phyloP scores from a whole-genome alignment of 352 stramenopile genomes.

The Pythium volutum region DNA sequence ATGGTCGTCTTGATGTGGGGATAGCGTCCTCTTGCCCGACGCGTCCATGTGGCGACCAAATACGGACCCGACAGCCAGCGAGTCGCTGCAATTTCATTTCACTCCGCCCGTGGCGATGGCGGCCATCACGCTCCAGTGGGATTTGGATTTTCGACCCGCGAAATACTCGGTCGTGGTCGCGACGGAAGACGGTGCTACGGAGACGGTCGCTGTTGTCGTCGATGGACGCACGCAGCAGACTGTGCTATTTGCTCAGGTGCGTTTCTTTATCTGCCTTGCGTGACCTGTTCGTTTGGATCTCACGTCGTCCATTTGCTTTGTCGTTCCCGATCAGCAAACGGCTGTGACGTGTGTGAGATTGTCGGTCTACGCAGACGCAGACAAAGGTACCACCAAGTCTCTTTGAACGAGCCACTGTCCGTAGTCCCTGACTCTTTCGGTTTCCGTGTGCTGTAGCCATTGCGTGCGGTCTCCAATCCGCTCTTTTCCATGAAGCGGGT shows the following conservation, averaged over 20 bases:
- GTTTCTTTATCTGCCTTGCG: not conserved
- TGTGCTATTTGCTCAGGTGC: constrained; percentile 24
- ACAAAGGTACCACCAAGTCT: constrained; percentile 1
- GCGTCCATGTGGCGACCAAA: constrained; percentile 15
- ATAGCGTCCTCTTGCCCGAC: constrained; percentile 4
- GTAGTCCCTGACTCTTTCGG: too few relatives aligned
- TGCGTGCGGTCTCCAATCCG: constrained; percentile 46
- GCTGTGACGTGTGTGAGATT: constrained; percentile 14
- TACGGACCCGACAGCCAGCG: not conserved
- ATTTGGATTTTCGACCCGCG: constrained; percentile 7
- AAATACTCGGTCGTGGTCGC: constrained; percentile 19
- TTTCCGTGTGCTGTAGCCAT: not conserved
- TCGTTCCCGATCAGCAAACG: constrained; percentile 12
- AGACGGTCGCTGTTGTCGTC: constrained; percentile 25
- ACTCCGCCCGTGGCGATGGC: constrained; percentile 15
- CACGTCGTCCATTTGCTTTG: not conserved
- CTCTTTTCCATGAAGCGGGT: constrained; percentile 50
- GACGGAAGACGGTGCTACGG: constrained; percentile 15
- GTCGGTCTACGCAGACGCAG: constrained; percentile 1
- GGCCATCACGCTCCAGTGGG: constrained; percentile 20
- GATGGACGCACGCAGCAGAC: constrained; percentile 15
- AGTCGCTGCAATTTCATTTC: constrained; percentile 30
- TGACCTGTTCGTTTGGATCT: not conserved
- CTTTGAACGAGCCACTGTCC: not conserved
- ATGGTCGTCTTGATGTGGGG: not conserved